Conservation (phyloP, 345 rosid genomes). For the Barbarea vulgaris region DNA sequence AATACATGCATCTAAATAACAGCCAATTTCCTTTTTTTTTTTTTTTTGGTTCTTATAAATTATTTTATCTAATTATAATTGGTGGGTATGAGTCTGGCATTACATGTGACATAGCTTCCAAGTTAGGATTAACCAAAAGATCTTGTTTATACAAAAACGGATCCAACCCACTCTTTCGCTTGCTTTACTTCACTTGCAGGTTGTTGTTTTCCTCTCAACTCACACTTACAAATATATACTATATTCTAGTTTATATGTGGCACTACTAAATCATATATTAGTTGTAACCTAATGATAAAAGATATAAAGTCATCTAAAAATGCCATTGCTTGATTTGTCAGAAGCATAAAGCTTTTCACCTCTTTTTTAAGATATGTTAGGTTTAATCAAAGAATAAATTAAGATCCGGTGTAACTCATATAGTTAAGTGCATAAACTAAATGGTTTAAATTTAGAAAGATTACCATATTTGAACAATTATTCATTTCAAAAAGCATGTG, state of each 20-base stretch:
- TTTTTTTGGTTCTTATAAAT: background rate
- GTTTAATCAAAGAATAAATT: slow-evolving; percentile 7
- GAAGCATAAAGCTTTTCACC: slow-evolving; percentile 24
- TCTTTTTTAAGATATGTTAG: slow-evolving; percentile 13
- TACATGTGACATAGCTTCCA: slow-evolving; percentile 44
- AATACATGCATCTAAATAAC: background rate
- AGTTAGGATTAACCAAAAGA: slow-evolving; percentile 41
- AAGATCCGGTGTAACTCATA: slow-evolving; percentile 6
- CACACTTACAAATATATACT: slow-evolving; percentile 1
- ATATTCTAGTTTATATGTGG: background rate
- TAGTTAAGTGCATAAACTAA: background rate
- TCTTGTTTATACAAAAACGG: slow-evolving; percentile 33
- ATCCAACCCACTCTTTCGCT: slow-evolving; percentile 38
- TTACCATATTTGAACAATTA: background rate
- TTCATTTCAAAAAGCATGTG: background rate
- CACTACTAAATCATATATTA: background rate
- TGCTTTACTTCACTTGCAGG: slow-evolving; percentile 42
- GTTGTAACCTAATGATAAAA: slow-evolving; percentile 15
- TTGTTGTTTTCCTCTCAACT: slow-evolving; percentile 36
- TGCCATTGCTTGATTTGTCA: slow-evolving; percentile 19
- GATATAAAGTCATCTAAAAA: slow-evolving; percentile 5
- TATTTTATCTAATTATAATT: slow-evolving; percentile 7
- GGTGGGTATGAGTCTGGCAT: slow-evolving; percentile 42
- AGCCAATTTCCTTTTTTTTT: background rate
- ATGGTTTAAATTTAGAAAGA: slow-evolving; percentile 3